These are phyloP conservation scores for Lithohypha guttulata DNA, from an alignment of 2,329 filamentous ascomycete genomes.

Conservation along the genomic window DNA sequence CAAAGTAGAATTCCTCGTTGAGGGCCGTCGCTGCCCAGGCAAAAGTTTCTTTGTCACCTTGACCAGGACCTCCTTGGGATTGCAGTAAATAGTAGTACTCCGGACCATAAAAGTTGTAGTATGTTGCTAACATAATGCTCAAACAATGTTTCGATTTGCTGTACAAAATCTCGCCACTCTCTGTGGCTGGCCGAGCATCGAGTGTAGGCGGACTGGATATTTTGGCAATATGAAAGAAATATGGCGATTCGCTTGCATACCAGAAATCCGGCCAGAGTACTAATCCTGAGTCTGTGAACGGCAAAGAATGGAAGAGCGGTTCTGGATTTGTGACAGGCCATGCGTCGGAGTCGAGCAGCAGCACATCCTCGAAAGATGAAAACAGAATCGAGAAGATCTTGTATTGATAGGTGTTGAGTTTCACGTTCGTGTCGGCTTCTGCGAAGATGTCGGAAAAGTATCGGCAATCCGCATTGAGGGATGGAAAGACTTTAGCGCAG, in stretches of 20 bases:
- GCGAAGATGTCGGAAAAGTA: conserved; percentile 26
- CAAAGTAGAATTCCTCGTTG: conserved; percentile 32
- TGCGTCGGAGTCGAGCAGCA: conserved; percentile 31
- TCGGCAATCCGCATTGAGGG: conserved; percentile 25
- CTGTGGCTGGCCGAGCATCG: conserved; percentile 30
- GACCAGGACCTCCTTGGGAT: conserved; percentile 33
- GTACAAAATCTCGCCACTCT: conserved; percentile 40
- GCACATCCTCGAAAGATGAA: conserved; percentile 29
- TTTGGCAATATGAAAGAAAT: conserved; percentile 37
- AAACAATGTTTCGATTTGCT: conserved; percentile 39
- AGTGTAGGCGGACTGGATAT: conserved; percentile 25
- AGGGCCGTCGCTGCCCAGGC: conserved; percentile 35
- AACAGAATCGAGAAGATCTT: conserved; percentile 31
- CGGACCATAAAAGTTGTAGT: conserved; percentile 48
- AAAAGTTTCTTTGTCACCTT: conserved; percentile 43
- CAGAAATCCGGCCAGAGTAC: conserved; percentile 35
- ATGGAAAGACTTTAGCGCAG: conserved; percentile 23
- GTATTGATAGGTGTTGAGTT: conserved; percentile 28
- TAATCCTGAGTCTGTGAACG: conserved; percentile 27
- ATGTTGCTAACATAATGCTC: conserved; percentile 40
- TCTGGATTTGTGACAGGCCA: conserved; percentile 28
- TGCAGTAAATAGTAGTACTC: conserved; percentile 41
- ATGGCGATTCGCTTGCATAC: conserved; percentile 32
- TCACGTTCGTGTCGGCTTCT: conserved; percentile 13
- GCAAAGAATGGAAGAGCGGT: conserved; percentile 25